Conservation (phyloP, 176 grass and related monocot genomes). For the Urochloa ruziziensis region DNA sequence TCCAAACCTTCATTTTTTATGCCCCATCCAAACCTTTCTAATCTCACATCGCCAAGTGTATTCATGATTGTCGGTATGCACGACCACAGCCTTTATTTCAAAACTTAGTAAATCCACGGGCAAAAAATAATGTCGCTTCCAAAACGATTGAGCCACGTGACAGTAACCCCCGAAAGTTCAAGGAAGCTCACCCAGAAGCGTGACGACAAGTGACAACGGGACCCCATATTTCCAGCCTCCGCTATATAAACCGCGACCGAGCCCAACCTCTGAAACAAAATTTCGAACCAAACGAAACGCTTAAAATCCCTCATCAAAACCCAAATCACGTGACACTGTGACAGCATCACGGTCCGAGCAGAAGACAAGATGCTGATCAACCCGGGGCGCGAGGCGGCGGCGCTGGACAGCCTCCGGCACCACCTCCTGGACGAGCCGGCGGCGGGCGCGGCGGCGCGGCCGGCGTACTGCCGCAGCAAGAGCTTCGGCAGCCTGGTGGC, state of each 20-base stretch:
- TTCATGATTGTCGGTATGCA: background rate
- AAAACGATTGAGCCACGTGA: conserved; percentile 43
- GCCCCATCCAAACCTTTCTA: too few relatives aligned
- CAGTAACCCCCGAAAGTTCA: conserved; percentile 53
- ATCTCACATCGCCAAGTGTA: background rate
- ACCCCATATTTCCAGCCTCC: background rate
- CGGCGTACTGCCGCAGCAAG: conserved; percentile 56
- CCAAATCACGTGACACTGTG: background rate
- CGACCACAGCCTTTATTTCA: background rate
- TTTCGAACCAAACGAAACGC: conserved; percentile 17
- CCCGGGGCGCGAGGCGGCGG: conserved; percentile 9
- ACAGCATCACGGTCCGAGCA: background rate
- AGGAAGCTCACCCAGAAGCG: conserved; percentile 34
- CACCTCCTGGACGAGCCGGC: conserved; percentile 59
- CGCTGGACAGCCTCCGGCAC: conserved; percentile 52
- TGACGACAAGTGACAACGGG: background rate
- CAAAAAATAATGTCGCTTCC: background rate
- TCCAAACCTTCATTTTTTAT: too few relatives aligned
- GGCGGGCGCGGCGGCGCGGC: conserved; percentile 10
- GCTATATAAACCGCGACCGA: conserved; percentile 38
- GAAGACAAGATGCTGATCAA: conserved; percentile 15
- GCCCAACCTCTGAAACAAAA: background rate
- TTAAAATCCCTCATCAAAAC: conserved; percentile 9
- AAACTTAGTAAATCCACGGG: background rate
- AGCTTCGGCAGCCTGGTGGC: conserved; percentile 80